phyloP scores from a whole-genome alignment of 2,329 filamentous ascomycete species.

The Didymella lethalis region DNA sequence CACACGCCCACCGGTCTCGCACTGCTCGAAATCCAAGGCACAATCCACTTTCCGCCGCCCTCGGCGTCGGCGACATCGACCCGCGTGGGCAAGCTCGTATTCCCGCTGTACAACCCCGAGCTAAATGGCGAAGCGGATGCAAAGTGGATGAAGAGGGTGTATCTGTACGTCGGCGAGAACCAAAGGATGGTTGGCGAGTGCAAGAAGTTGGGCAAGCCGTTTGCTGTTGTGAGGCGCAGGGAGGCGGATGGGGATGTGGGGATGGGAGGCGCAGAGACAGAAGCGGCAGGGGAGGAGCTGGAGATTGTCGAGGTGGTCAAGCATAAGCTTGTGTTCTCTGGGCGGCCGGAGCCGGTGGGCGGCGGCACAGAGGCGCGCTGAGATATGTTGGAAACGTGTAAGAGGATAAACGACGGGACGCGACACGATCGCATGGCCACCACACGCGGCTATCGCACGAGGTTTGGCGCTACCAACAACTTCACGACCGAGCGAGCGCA shows the following conservation, averaged over 20 bases:
- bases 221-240: conserved; percentile 74
- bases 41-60: conserved; percentile 73
- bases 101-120: conserved; percentile 72
- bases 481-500: neutral
- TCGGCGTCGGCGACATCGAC: conserved; percentile 49
- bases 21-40: conserved; percentile 90
- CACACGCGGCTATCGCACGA: too few relatives aligned
- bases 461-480: neutral
- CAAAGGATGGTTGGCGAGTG: conserved; percentile 90
- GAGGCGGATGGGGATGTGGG: conserved; percentile 27
- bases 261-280: neutral
- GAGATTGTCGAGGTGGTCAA: conserved; percentile 82
- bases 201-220: conserved; percentile 79
- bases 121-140: conserved; percentile 61
- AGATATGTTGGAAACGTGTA: neutral
- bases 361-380: conserved; percentile 31
- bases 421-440: too few relatives aligned
- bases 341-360: conserved; percentile 81
- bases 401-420: too few relatives aligned
- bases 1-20: conserved; percentile 90
- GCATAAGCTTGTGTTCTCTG: conserved; percentile 85
- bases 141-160: conserved; percentile 88
- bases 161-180: conserved; percentile 87
- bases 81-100: conserved; percentile 75
- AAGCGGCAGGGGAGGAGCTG: conserved; percentile 15